A percentile compares a stretch with the other conserved stretches of the same genome.
Conservation (phyloP, 73 alveolate species). For the Stentor roeselii region DNA sequence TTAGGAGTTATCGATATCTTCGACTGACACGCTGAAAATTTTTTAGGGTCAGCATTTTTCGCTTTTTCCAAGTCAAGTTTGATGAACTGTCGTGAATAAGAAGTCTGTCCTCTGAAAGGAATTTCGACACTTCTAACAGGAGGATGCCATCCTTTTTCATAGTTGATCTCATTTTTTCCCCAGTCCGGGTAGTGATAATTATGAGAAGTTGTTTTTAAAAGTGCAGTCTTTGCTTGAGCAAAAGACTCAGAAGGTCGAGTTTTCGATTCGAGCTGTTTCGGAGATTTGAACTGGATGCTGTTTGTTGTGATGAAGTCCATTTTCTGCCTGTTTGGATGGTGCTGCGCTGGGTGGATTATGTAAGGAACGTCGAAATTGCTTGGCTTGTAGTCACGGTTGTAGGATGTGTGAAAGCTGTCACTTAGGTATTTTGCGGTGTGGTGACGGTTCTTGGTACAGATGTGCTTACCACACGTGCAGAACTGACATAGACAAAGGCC, state of each 20-base stretch:
- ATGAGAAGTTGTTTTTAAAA: background rate
- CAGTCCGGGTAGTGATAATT: background rate
- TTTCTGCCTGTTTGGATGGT: background rate
- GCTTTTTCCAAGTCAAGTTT: background rate
- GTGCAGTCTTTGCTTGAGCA: background rate
- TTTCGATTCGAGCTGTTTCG: background rate
- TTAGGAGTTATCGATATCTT: conserved; percentile 9
- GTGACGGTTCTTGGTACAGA: background rate
- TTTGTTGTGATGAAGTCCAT: conserved; percentile 17
- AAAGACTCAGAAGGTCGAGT: background rate
- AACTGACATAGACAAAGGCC: conserved; percentile 11
- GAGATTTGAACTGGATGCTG: background rate
- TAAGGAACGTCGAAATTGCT: background rate
- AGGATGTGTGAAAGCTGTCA: background rate
- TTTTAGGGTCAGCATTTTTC: background rate
- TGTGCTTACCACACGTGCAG: background rate
- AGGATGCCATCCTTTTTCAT: conserved; percentile 9
- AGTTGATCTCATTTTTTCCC: background rate
- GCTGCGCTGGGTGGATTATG: background rate
- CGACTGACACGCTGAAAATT: conserved; percentile 1
- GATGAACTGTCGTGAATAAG: background rate
- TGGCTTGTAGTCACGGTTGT: background rate
- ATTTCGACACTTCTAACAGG: background rate
- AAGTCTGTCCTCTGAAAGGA: conserved; percentile 11
- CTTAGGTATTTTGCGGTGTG: background rate